Percentiles rank a stretch among this genome's conserved stretches.
These are phyloP conservation scores for Cyberlindnera maritima DNA, from an alignment of 805 yeast species.

Conservation along the genomic window DNA sequence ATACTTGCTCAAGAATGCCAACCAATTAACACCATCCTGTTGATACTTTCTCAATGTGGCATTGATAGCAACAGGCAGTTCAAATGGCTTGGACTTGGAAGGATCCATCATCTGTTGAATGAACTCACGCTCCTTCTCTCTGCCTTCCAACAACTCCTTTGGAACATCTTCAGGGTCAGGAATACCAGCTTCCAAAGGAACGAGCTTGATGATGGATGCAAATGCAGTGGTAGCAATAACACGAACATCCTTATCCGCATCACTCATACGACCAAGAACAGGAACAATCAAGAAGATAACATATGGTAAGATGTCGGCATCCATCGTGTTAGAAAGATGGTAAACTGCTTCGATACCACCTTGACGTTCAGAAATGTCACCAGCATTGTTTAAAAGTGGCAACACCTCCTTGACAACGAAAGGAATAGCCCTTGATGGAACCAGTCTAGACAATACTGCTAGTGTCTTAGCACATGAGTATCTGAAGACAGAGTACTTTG, in stretches of 20 bases:
- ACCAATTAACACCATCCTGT: constrained; percentile 98
- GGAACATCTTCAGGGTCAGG: constrained; percentile 95
- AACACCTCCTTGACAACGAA: constrained; percentile 72
- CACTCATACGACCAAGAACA: constrained; percentile 96
- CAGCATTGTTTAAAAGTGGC: constrained; percentile 79
- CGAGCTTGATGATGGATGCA: constrained; percentile 92
- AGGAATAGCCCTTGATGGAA: constrained; percentile 72
- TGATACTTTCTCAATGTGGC: constrained; percentile 94
- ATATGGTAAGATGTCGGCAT: constrained; percentile 84
- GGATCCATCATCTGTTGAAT: constrained; percentile 98
- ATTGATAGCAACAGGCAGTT: constrained; percentile 84
- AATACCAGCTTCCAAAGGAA: constrained; percentile 96
- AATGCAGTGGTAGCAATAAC: constrained; percentile 91
- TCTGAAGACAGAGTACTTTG: constrained; percentile 78
- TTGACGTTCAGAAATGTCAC: constrained; percentile 70
- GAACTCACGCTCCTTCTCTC: constrained; percentile 92
- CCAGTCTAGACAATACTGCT: constrained; percentile 69
- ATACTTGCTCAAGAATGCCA: constrained; percentile 90
- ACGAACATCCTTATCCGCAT: constrained; percentile 84
- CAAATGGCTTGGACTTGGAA: constrained; percentile 80
- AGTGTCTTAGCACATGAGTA: constrained; percentile 89
- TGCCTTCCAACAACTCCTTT: constrained; percentile 73
- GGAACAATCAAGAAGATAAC: constrained; percentile 96
- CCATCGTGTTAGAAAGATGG: constrained; percentile 84
- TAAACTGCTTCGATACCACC: constrained; percentile 92